These are phyloP conservation scores for Ramularia endophylla DNA, from an alignment of 2,329 filamentous ascomycete genomes.

Conservation along the genomic window DNA sequence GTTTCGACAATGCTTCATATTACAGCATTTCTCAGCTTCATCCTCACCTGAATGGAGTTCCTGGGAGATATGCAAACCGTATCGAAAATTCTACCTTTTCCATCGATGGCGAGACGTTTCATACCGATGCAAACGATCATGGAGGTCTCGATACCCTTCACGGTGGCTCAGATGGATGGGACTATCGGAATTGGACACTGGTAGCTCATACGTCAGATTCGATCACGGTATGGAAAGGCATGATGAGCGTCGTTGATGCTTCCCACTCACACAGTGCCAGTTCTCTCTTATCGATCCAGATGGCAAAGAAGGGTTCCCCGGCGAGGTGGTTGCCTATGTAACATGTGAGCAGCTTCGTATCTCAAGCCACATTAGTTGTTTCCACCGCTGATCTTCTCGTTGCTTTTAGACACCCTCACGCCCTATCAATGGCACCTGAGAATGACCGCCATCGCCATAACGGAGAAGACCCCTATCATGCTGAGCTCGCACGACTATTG, in stretches of 20 bases:
- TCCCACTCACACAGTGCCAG: too few species aligned
- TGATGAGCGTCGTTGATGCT: too few species aligned
- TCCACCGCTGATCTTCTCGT: too few species aligned
- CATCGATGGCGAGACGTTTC: conserved; percentile 42
- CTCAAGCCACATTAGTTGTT: too few species aligned
- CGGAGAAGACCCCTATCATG: conserved; percentile 77
- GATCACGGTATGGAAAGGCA: too few species aligned
- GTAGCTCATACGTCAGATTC: conserved; percentile 58
- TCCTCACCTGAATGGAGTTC: conserved; percentile 66
- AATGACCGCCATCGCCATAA: conserved; percentile 64
- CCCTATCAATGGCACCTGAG: conserved; percentile 65
- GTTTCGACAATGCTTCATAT: conserved; percentile 70
- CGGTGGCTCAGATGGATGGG: conserved; percentile 48
- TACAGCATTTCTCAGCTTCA: conserved; percentile 61
- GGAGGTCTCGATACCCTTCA: conserved; percentile 46
- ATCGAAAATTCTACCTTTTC: conserved; percentile 64
- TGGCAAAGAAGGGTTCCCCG: conserved; percentile 70
- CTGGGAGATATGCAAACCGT: conserved; percentile 71
- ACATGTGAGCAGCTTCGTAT: conserved; percentile 31
- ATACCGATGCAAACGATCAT: conserved; percentile 47
- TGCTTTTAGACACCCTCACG: conserved; percentile 55
- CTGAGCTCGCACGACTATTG: conserved; percentile 69
- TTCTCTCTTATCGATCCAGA: conserved; percentile 68
- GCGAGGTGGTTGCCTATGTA: conserved; percentile 61
- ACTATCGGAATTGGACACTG: conserved; percentile 67